phyloP scores from a whole-genome alignment of 2,329 filamentous ascomycete species.

The Clonostachys solani region DNA sequence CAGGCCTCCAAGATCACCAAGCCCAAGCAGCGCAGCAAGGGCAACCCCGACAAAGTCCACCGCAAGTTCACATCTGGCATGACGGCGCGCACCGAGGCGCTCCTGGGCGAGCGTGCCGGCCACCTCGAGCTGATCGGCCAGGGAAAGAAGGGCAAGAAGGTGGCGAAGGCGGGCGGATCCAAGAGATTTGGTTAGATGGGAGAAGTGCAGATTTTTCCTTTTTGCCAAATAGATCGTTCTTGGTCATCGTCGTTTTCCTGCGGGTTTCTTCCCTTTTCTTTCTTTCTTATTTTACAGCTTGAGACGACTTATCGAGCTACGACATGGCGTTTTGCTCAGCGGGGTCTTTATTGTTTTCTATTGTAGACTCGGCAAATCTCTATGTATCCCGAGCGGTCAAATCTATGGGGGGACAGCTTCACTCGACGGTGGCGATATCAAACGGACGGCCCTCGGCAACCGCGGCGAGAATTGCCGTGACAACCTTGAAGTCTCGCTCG shows the following conservation, averaged over 20 bases:
- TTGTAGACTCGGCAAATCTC: no score
- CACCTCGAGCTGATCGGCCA: slow-evolving; percentile 57
- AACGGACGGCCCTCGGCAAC: slow-evolving; percentile 31
- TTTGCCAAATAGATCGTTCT: no score
- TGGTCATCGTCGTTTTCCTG: no score
- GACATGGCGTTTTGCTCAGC: no score
- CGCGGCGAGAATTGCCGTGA: slow-evolving; percentile 56
- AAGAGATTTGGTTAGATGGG: slow-evolving; percentile 49
- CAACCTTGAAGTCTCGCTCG: slow-evolving; percentile 60
- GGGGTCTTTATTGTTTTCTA: no score
- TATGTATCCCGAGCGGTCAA: no score
- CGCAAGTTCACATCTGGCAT: slow-evolving; percentile 52
- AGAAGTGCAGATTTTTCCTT: not conserved
- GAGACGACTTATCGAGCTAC: no score
- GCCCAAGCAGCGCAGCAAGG: slow-evolving; percentile 31
- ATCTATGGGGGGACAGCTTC: no score
- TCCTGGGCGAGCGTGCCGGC: slow-evolving; percentile 54
- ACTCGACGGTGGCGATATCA: slow-evolving; percentile 4
- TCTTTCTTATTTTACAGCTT: no score
- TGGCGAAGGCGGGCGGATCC: slow-evolving; percentile 40
- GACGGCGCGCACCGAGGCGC: slow-evolving; percentile 48
- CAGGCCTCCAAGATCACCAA: slow-evolving; percentile 43
- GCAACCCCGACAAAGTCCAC: slow-evolving; percentile 46
- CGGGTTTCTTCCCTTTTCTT: no score
- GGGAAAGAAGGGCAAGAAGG: slow-evolving; percentile 42